Evolutionary conservation across 345 rosid species (phyloP).

Genomic region (Euclidium syriacum): DNA sequence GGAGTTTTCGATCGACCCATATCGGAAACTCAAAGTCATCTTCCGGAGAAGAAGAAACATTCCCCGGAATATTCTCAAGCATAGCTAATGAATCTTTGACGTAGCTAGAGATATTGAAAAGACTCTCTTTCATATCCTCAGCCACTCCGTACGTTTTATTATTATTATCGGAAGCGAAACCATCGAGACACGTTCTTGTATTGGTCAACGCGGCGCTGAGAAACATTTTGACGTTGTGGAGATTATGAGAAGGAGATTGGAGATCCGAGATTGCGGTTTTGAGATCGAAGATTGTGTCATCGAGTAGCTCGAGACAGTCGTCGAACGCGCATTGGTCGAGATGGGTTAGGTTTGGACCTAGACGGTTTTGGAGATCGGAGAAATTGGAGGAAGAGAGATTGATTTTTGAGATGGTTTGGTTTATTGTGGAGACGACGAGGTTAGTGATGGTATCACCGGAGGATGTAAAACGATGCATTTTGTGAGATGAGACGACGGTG

Average conservation of each 20-base stretch:
- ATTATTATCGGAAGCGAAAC: slow-evolving; percentile 38
- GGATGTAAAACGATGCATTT: slow-evolving; percentile 13
- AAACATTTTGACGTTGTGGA: slow-evolving; percentile 12
- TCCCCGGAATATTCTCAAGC: slow-evolving; percentile 58
- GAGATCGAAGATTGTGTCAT: slow-evolving; percentile 44
- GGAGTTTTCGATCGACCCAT: slow-evolving; percentile 52
- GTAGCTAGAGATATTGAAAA: slow-evolving; percentile 51
- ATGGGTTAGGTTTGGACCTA: slow-evolving; percentile 19
- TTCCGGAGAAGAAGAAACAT: slow-evolving; percentile 22
- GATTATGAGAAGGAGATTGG: not conserved
- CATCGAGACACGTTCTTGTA: slow-evolving; percentile 86
- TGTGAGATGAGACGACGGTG: slow-evolving; percentile 5
- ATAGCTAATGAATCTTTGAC: slow-evolving; percentile 65
- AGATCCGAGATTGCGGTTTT: slow-evolving; percentile 42
- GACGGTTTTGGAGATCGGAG: slow-evolving; percentile 31
- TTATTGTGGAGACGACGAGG: slow-evolving; percentile 46
- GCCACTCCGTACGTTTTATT: slow-evolving; percentile 28
- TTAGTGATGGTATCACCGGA: slow-evolving; percentile 38
- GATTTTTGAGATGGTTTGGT: slow-evolving; percentile 47
- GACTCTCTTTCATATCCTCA: slow-evolving; percentile 35
- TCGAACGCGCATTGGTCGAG: slow-evolving; percentile 45
- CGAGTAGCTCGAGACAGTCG: slow-evolving; percentile 68
- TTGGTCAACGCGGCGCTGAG: slow-evolving; percentile 78
- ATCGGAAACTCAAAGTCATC: slow-evolving; percentile 54
- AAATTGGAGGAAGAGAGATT: slow-evolving; percentile 43